These are phyloP conservation scores for Hymenoscyphus fructigenus DNA, from an alignment of 2,329 filamentous ascomycete species.

Conservation along the genomic window DNA sequence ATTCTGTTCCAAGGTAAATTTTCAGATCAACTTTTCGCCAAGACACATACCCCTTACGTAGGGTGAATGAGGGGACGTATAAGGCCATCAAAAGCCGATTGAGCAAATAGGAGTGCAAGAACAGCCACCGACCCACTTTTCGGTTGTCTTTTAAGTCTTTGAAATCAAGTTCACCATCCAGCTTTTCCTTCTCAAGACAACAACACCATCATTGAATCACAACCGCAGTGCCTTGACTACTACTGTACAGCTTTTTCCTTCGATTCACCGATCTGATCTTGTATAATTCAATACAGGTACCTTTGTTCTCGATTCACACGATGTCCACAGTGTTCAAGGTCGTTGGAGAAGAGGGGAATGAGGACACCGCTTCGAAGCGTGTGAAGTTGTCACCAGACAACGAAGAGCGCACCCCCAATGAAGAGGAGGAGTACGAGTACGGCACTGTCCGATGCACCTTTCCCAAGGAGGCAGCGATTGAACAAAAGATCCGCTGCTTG, in stretches of 20 bases:
- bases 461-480: not conserved
- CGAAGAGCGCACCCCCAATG: not conserved
- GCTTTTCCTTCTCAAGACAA: not conserved
- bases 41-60: too few species aligned
- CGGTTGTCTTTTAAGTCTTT: not conserved
- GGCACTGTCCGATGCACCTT: not conserved
- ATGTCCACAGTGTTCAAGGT: not conserved
- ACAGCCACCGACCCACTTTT: not conserved
- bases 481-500: not conserved
- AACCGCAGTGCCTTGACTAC: not conserved
- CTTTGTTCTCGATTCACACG: not conserved
- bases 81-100: too few species aligned
- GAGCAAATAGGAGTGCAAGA: not conserved
- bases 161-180: not conserved
- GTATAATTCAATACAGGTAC: not conserved
- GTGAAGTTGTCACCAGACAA: not conserved
- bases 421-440: not conserved
- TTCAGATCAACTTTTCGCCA: too few species aligned
- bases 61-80: too few species aligned
- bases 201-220: not conserved
- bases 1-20: too few species aligned
- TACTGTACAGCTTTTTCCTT: not conserved
- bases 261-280: not conserved
- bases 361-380: not conserved
- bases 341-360: not conserved